phyloP scores from a whole-genome alignment of 176 grass and related monocot species.

The Rhipidocladum racemiflorum region DNA sequence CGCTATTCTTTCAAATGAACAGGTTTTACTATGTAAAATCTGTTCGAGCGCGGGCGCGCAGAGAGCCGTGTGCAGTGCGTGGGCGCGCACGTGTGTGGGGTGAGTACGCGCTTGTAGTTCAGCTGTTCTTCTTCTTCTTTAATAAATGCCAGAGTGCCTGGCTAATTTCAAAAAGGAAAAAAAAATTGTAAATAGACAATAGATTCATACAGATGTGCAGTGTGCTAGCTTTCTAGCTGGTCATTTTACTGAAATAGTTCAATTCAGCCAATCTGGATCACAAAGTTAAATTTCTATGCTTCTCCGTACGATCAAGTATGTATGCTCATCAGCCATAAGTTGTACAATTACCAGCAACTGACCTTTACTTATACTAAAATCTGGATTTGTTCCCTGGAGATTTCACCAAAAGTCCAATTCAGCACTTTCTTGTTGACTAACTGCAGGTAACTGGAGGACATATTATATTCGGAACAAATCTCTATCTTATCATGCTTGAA shows the following conservation, averaged over 20 bases:
- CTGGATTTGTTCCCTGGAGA: constrained; percentile 3
- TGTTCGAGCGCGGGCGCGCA: no score
- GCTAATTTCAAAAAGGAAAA: no score
- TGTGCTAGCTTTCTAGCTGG: neutral
- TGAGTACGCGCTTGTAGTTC: no score
- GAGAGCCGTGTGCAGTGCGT: no score
- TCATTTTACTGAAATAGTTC: neutral
- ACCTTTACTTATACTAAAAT: neutral
- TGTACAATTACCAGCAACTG: neutral
- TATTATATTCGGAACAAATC: neutral
- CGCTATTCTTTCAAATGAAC: constrained; percentile 18
- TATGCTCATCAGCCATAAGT: neutral
- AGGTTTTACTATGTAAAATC: constrained; percentile 2
- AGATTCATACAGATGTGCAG: neutral
- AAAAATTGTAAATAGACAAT: constrained; percentile 5
- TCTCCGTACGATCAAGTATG: neutral
- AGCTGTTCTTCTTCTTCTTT: no score
- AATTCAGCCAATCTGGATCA: neutral
- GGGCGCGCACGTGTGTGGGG: no score
- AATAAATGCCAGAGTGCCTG: no score
- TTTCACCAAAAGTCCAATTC: neutral
- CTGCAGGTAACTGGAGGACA: neutral
- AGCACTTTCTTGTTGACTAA: neutral
- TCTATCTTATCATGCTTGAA: neutral
- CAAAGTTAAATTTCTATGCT: neutral